Conservation (phyloP, 306 rosid species). For the Quercus rubra region DNA sequence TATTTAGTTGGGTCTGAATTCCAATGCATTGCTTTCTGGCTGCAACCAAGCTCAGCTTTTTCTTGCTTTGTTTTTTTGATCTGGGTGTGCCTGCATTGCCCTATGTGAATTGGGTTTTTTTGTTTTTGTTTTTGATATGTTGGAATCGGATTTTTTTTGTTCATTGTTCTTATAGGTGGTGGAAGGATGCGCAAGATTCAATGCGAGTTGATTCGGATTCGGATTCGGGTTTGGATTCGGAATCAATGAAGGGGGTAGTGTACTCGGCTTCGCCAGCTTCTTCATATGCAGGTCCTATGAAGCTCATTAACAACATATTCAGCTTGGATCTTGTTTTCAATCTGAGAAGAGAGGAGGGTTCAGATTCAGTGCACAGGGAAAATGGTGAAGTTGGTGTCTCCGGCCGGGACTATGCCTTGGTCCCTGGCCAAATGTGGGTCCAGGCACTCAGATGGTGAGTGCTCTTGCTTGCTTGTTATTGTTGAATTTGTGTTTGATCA, state of each 20-base stretch:
- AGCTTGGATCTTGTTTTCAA: constrained; percentile 73
- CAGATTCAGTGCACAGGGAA: constrained; percentile 40
- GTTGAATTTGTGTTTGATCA: too few species aligned
- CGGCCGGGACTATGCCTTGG: constrained; percentile 93
- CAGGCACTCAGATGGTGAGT: constrained; percentile 96
- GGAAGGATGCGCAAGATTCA: constrained; percentile 89
- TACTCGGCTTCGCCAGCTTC: constrained; percentile 60
- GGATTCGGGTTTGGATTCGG: constrained; percentile 52
- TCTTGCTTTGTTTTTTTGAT: constrained; percentile 27
- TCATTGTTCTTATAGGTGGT: constrained; percentile 57
- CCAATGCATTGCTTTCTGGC: neutral
- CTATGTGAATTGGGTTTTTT: constrained; percentile 27
- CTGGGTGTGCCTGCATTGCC: constrained; percentile 35
- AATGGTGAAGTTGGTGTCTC: constrained; percentile 82
- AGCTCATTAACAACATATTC: constrained; percentile 84
- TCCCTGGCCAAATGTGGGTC: constrained; percentile 93
- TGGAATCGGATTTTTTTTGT: constrained; percentile 17
- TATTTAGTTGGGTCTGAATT: constrained; percentile 3
- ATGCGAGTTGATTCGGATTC: constrained; percentile 21
- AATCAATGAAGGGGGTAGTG: constrained; percentile 55
- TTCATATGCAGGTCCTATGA: constrained; percentile 76
- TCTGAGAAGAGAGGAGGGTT: constrained; percentile 76
- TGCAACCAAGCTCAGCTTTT: neutral
- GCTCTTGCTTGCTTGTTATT: neutral
- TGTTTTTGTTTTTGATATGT: too few species aligned